Evolutionary conservation across 2,329 filamentous ascomycete genomes (phyloP).

Genomic region (Epichloe aotearoae): DNA sequence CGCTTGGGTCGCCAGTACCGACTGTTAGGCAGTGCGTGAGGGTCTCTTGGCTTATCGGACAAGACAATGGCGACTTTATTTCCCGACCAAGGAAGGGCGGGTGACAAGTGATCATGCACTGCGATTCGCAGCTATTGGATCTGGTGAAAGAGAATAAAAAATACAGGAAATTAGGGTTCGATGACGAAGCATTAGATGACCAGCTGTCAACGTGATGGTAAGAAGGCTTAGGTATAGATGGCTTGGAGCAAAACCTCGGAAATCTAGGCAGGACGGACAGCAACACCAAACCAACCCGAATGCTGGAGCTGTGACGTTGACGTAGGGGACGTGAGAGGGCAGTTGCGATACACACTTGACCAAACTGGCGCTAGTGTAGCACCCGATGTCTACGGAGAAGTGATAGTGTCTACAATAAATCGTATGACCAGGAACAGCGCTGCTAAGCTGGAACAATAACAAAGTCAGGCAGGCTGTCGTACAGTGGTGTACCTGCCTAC

Average conservation of each 20-base stretch:
- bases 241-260: not conserved
- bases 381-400: too few relatives aligned
- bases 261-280: not conserved
- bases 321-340: not conserved
- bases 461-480: too few relatives aligned
- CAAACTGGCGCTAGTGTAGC: too few relatives aligned
- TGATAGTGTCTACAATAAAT: too few relatives aligned
- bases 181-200: not conserved
- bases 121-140: not conserved
- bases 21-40: not conserved
- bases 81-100: not conserved
- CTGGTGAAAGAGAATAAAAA: not conserved
- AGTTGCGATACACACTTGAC: not conserved
- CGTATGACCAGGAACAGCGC: too few relatives aligned
- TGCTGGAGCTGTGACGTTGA: conserved; percentile 1
- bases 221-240: not conserved
- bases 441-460: too few relatives aligned
- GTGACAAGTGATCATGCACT: not conserved
- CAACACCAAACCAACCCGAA: not conserved
- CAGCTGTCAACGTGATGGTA: not conserved
- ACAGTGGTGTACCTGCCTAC: too few relatives aligned
- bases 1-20: not conserved
- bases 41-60: not conserved
- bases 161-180: not conserved
- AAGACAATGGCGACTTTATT: not conserved